Conservation (phyloP, 164 flowering plant genomes). For the Pachysandra terminalis region DNA sequence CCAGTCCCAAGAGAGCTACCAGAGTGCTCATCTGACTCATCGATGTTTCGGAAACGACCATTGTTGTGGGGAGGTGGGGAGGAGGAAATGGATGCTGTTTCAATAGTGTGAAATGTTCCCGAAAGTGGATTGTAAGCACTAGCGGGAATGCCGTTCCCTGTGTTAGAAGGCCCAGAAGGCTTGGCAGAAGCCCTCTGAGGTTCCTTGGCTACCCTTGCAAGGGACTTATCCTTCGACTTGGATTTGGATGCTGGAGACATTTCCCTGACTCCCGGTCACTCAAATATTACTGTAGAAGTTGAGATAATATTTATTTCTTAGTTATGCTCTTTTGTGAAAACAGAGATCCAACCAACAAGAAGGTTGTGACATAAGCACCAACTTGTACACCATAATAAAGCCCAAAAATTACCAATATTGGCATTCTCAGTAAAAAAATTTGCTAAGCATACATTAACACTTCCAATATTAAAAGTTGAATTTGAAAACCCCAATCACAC, state of each 20-base stretch:
- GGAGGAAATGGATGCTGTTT: conserved; percentile 41
- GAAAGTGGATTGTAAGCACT: conserved; percentile 77
- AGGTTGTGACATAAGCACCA: no score
- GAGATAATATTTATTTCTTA: no score
- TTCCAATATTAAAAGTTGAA: no score
- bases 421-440: no score
- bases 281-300: neutral
- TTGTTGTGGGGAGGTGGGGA: conserved; percentile 46
- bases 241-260: conserved; percentile 90
- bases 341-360: neutral
- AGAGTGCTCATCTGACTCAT: conserved; percentile 67
- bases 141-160: conserved; percentile 44
- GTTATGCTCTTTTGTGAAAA: no score
- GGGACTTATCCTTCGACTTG: conserved; percentile 64
- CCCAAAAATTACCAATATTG: no score
- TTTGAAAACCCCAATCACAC: no score
- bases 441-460: no score
- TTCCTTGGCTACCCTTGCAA: conserved; percentile 55
- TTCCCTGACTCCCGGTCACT: neutral
- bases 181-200: conserved; percentile 59
- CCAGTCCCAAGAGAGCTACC: conserved; percentile 57
- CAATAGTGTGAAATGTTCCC: conserved; percentile 83
- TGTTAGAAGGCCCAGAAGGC: conserved; percentile 41
- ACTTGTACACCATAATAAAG: neutral
- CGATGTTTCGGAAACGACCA: conserved; percentile 75